Base-by-base conservation (phyloP, 2,329 filamentous ascomycete genomes). In the Diaporthe amygdali region DNA sequence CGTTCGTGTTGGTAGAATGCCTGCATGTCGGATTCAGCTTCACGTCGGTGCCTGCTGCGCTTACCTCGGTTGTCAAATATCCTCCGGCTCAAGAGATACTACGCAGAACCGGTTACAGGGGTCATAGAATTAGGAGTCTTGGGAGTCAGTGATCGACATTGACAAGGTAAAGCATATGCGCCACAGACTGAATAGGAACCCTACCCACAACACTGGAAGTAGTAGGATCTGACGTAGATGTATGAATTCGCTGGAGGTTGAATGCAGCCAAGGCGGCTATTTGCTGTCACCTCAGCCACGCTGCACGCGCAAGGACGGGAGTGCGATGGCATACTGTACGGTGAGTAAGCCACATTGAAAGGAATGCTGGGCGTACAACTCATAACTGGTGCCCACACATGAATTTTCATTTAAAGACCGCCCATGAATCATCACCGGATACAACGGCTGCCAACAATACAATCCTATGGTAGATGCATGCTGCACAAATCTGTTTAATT, bases 231-330 rank as follows among this genome's bases (percentile, higher is more conserved):
- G 4, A 2, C 30, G 7, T 32, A 20, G 17, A 30, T 32, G 22
- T 20, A 49, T 44, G 27, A 14, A 17, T 49, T 37, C 5, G 20
- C n/a, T 20, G 30, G 20, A 49, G 44, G 27, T 64, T 25, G 15
- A 14, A 25, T 37, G 59, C 44, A 34, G 59, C 59, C 44, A 25
- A 64, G 59, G 8, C 59, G 59, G 59, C 44, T 64, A 64, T 49
- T 49, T 64, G 41, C 59, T 49, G 41, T 64, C 59, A 64, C 27
- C 10, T 37, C 59, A 64, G 59, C 59, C 59, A 30, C 14, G n/a
- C 44, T 64, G 59, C 59, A 64, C 5, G 41, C 3, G 27, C 41
- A 63, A 34, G 41, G 59, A 63, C 49, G 59, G 14, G 14, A n/a
- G 59, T 49, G 15, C 30, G 41, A 34, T 47, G 27, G 59, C 7